Evolutionary conservation across 768 basidiomycete species (phyloP), one percentile per base, ranked within the genome.

Genomic region (Baorangia bicolor): DNA sequence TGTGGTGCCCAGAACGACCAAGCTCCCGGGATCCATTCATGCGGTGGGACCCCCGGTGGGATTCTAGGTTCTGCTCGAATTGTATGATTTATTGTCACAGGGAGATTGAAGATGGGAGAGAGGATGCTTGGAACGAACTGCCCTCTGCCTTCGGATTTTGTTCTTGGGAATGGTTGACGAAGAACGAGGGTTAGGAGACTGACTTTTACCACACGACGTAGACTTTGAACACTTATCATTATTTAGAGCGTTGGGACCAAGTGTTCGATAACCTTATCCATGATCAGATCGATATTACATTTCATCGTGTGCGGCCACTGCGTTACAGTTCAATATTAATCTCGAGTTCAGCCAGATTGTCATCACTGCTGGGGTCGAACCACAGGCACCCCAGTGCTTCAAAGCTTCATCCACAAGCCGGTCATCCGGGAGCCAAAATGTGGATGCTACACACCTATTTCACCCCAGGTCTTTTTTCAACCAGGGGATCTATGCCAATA

Each of bases 51-150:
- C 53, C 59, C 14, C 50, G 44, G 18, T 66, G 64, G 64, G 64
- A 66, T 45, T 16, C 50, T 2, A 46, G 64, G 37, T 67, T 66
- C 18, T 66, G 64, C 37, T 25, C 51, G 16, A 52, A 48, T 9
- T 66, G 64, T 28, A 57, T 47, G 56, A 23, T 66, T 28, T 61
- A 64, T 47, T 67, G 62, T 53, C 64, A 67, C 1, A 53, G 64
- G 45, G 62, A 67, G 49, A 67, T 67, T 11, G 64, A 66, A 35
- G 64, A 66, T 27, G 64, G 61, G 21, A 60, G 64, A 43, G 65
- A 67, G 37, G 65, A 66, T 13, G 64, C 62, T 37, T 66, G 64
- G 64, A 31, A 43, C n/a, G 55, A 33, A 12, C 21, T 66, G 2
- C 62, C 64, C 2, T 52, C 57, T 27, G 65, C 64, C 12, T 67